Evolutionary conservation across 495 filamentous ascomycete species (phyloP).

Genomic region (Hyaloscypha hepaticicola): DNA sequence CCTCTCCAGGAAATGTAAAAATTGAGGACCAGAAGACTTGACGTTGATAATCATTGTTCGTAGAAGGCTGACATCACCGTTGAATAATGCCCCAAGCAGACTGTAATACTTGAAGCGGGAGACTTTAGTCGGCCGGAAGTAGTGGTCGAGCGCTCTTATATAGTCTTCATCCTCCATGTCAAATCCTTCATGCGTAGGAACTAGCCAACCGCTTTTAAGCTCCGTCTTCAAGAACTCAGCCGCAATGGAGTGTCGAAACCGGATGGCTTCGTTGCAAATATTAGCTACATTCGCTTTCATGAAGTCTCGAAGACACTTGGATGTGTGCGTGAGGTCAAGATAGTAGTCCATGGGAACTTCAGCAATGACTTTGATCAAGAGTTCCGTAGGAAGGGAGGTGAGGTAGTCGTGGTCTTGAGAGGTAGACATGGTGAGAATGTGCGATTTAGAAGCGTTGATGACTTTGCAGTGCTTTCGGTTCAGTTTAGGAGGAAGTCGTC

Average conservation of each 20-base stretch:
- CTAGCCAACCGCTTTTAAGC: not conserved
- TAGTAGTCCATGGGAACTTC: not conserved
- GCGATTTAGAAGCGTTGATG: too few species aligned
- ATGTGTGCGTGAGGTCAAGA: not conserved
- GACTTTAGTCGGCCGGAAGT: too few species aligned
- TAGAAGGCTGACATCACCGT: too few species aligned
- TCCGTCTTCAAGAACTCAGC: not conserved
- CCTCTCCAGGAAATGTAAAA: too few species aligned
- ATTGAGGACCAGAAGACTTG: too few species aligned
- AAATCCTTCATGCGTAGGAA: not conserved
- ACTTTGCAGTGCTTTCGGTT: too few species aligned
- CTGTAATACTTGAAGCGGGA: too few species aligned
- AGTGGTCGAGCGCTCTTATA: too few species aligned
- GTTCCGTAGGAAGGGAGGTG: not conserved
- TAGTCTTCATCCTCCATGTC: not conserved
- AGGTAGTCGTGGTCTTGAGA: not conserved
- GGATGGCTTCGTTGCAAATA: not conserved
- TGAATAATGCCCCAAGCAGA: too few species aligned
- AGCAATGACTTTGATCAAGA: not conserved
- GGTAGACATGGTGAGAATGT: too few species aligned
- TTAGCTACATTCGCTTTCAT: not conserved
- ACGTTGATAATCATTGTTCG: too few species aligned
- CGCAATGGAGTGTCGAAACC: not conserved
- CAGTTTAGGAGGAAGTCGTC: too few species aligned
- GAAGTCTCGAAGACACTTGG: not conserved